Evolutionary conservation across 2,329 filamentous ascomycete genomes (phyloP).

Genomic region (Pestalotiopsis sp.): DNA sequence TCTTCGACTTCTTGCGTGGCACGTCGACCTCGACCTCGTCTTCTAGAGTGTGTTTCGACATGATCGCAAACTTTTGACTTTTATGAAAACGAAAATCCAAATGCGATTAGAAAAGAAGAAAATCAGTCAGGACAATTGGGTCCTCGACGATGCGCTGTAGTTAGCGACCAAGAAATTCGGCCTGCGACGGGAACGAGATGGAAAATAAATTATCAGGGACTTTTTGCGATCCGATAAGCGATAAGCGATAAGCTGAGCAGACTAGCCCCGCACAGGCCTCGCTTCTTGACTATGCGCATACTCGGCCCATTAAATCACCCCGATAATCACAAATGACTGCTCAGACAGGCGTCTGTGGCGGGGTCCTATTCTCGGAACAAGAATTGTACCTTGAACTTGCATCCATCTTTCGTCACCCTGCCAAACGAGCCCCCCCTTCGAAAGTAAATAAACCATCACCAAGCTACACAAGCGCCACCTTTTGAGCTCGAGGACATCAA

Average conservation of each 20-base stretch:
- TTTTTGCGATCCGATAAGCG: constrained; percentile 11
- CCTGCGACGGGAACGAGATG: background rate
- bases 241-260: background rate
- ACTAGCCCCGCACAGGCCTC: constrained; percentile 1
- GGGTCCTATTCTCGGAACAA: background rate
- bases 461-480: background rate
- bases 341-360: background rate
- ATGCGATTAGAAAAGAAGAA: background rate
- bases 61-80: constrained; percentile 13
- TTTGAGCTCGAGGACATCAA: background rate
- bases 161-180: background rate
- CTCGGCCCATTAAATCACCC: background rate
- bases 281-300: background rate
- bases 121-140: background rate
- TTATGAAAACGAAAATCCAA: background rate
- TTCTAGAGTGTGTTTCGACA: constrained; percentile 34
- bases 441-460: constrained; percentile 11
- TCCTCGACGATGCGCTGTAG: background rate
- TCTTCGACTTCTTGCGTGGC: constrained; percentile 42
- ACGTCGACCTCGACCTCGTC: constrained; percentile 30
- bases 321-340: background rate
- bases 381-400: background rate
- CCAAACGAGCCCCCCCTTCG: constrained; percentile 2
- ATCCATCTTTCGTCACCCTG: constrained; percentile 5
- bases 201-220: constrained; percentile 7